Evolutionary conservation across 2,329 filamentous ascomycete species (phyloP).

Genomic region (Grosmannia penicillata): DNA sequence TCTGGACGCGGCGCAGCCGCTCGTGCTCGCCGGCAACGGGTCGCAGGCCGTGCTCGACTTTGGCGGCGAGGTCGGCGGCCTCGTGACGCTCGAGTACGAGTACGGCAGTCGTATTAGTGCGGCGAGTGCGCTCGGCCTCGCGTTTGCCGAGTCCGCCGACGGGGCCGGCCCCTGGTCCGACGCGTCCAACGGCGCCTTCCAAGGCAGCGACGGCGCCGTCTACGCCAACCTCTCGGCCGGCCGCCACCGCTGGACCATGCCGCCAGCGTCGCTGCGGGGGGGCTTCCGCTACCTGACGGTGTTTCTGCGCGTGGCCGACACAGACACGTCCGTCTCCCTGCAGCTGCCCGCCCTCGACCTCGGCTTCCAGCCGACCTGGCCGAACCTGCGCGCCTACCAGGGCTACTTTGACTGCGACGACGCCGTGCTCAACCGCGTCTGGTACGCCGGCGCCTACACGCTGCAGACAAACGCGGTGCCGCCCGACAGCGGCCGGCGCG

Average conservation of each 20-base stretch:
- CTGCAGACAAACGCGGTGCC: conserved; percentile 22
- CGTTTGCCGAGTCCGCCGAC: conserved; percentile 31
- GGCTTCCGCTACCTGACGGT: conserved; percentile 38
- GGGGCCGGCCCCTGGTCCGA: conserved; percentile 32
- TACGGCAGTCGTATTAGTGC: conserved; percentile 13
- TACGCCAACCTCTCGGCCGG: conserved; percentile 22
- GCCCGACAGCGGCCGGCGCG: conserved; percentile 15
- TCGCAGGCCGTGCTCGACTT: conserved; percentile 44
- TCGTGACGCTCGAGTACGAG: conserved; percentile 32
- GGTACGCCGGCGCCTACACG: conserved; percentile 35
- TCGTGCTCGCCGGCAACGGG: conserved; percentile 24
- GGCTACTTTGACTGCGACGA: conserved; percentile 38
- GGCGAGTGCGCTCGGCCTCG: conserved; percentile 24
- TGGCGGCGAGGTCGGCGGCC: conserved; percentile 41
- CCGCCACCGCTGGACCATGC: conserved; percentile 23
- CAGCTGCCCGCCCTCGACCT: too few relatives aligned
- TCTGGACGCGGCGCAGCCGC: neutral
- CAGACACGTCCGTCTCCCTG: neutral
- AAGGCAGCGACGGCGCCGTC: conserved; percentile 30
- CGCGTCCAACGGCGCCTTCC: conserved; percentile 27
- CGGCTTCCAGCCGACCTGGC: conserved; percentile 25
- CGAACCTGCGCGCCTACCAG: conserved; percentile 33
- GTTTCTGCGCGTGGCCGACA: conserved; percentile 16
- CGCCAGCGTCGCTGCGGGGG: conserved; percentile 27
- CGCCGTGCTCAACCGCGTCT: conserved; percentile 35